Percentiles rank a stretch among this genome's conserved stretches.
Evolutionary conservation across 352 stramenopile species (phyloP).

Genomic region (Pythium brassicae): DNA sequence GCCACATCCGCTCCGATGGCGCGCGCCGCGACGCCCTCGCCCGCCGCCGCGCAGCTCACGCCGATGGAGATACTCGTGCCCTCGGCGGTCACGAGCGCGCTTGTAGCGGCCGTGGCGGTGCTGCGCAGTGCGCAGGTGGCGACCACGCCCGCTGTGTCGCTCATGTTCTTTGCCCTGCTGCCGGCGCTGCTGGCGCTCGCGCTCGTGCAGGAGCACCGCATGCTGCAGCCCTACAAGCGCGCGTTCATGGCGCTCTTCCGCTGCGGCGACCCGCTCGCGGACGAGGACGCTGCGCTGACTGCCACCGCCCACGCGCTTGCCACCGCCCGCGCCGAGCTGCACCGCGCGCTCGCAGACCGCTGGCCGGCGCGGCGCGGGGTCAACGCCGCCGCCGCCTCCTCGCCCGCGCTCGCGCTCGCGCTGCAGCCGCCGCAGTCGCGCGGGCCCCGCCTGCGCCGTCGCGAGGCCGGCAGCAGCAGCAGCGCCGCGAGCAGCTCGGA

Average conservation of each 20-base stretch:
- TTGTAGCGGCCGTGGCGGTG: conserved; percentile 12
- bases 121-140: conserved; percentile 9
- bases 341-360: conserved; percentile 38
- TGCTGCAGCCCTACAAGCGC: conserved; percentile 31
- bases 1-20: background rate
- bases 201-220: conserved; percentile 32
- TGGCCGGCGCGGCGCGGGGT: conserved; percentile 19
- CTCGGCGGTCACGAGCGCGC: conserved; percentile 19
- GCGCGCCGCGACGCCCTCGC: background rate
- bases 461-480: no score
- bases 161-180: conserved; percentile 51
- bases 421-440: background rate
- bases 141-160: conserved; percentile 19
- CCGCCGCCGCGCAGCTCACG: conserved; percentile 2
- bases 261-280: conserved; percentile 11
- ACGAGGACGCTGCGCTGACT: conserved; percentile 13
- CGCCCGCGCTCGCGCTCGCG: conserved; percentile 18
- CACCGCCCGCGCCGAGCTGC: conserved; percentile 35
- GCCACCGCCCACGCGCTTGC: conserved; percentile 17
- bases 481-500: conserved; percentile 19
- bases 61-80: conserved; percentile 14
- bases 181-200: conserved; percentile 38
- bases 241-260: conserved; percentile 11
- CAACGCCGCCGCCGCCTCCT: conserved; percentile 6
- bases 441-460: conserved; percentile 2